Conservation (phyloP, 169 alveolate species). For the Plasmodium vivax region DNA sequence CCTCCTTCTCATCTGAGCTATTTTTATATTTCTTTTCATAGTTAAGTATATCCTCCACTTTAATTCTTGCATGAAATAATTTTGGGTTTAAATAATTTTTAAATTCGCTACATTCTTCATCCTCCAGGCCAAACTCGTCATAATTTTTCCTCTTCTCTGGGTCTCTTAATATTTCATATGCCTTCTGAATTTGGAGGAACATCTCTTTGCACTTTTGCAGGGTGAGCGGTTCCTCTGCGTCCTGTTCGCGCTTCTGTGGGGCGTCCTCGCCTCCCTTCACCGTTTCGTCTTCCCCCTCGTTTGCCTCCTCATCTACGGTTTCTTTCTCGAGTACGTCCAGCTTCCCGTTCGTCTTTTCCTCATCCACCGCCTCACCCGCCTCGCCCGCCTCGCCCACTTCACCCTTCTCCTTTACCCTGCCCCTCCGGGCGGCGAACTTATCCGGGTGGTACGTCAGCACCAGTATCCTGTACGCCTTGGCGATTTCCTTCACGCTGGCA, state of each 20-base stretch:
- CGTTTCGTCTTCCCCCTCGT: neutral
- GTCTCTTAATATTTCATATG: slow-evolving; percentile 84
- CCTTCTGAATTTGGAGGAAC: slow-evolving; percentile 83
- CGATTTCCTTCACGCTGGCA: slow-evolving; percentile 89
- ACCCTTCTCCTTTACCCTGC: neutral
- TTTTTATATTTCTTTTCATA: slow-evolving; percentile 77
- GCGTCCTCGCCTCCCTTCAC: neutral
- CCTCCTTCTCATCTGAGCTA: slow-evolving; percentile 83
- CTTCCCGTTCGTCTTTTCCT: neutral
- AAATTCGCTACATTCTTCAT: slow-evolving; percentile 16
- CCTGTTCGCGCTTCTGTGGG: neutral
- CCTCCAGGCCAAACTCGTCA: slow-evolving; percentile 78
- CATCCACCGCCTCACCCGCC: neutral
- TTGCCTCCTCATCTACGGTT: neutral
- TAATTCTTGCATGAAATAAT: slow-evolving; percentile 48
- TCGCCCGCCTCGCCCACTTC: too few relatives aligned
- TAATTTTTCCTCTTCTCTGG: slow-evolving; percentile 78
- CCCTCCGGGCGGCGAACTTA: slow-evolving; percentile 79
- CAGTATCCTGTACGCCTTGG: slow-evolving; percentile 91
- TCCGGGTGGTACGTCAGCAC: slow-evolving; percentile 95
- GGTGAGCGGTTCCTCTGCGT: neutral
- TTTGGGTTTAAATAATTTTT: slow-evolving; percentile 36
- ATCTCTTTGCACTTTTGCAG: slow-evolving; percentile 78
- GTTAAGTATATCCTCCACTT: slow-evolving; percentile 76
- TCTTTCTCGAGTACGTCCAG: neutral